Evolutionary conservation across 2,329 filamentous ascomycete species (phyloP).

Genomic region (Fusarium chuoi): DNA sequence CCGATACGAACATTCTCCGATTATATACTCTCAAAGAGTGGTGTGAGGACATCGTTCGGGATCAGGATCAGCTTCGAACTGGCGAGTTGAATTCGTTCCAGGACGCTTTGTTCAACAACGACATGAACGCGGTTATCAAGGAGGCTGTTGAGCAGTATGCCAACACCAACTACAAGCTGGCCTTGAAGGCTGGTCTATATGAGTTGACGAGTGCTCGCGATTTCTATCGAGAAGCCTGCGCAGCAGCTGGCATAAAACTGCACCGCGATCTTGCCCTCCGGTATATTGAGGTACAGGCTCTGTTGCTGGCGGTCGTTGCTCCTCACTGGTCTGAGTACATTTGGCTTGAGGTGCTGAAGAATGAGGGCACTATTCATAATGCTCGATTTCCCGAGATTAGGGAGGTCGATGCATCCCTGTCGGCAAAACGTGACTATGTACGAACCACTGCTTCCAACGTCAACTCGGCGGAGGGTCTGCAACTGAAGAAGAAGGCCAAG

Average conservation of each 20-base stretch:
- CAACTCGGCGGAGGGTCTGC: constrained; percentile 79
- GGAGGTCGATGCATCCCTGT: constrained; percentile 72
- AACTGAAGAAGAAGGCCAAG: constrained; percentile 91
- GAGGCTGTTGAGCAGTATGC: constrained; percentile 84
- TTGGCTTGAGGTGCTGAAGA: constrained; percentile 90
- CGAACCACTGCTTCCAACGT: constrained; percentile 80
- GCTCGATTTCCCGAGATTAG: constrained; percentile 69
- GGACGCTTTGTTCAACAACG: constrained; percentile 91
- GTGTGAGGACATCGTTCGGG: constrained; percentile 85
- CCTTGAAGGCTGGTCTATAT: constrained; percentile 88
- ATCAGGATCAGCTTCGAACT: constrained; percentile 75
- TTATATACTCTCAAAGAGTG: constrained; percentile 86
- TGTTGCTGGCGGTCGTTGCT: constrained; percentile 84
- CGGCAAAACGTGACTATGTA: constrained; percentile 85
- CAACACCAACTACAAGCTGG: constrained; percentile 79
- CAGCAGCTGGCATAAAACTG: constrained; percentile 83
- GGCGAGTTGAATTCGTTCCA: constrained; percentile 81
- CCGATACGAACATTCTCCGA: constrained; percentile 89
- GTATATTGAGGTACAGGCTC: constrained; percentile 87
- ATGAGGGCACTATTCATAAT: constrained; percentile 79
- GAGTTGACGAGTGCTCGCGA: constrained; percentile 90
- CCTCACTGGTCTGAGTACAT: constrained; percentile 96
- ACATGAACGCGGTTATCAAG: constrained; percentile 84
- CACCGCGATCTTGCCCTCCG: constrained; percentile 81
- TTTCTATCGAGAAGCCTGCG: constrained; percentile 87